Base-by-base conservation (phyloP, 306 rosid species). In the Gastrolobium bilobum region DNA sequence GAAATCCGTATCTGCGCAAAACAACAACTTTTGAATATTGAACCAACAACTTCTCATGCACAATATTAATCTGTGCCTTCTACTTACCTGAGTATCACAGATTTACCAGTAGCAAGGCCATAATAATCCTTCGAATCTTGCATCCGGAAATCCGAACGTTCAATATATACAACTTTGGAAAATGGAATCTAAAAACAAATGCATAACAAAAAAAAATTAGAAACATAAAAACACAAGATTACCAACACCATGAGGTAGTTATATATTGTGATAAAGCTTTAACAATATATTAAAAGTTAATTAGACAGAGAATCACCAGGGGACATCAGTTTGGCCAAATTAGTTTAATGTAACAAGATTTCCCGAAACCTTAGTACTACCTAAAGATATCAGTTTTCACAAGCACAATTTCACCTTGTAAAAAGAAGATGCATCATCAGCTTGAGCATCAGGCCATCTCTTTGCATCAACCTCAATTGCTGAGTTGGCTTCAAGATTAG, bases 51-150 rank as follows among this genome's bases (percentile, higher is more conserved):
- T 75, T 44, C 84, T 9, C 5, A 34, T 66, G 34, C 26, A 68
- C 58, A 15, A 56, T 20, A 68, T 46, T 65, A 81, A 70, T 61
- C 69, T 57, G 68, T 7, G 57, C 65, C 30, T 64, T 30, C 7
- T 51, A 79, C 78, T 68, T 70, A 91, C 98, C 97, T 96, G 83
- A 96, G 95, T 31, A 93, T 87, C 78, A 84, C 99, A 68, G 97
- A 93, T 87, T 96, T 96, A 42, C 98, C 98, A 50, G 94, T 98
- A 65, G 99, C 99, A 85, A 96, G 98, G 71, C 99, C 99, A 71
- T 89, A 93, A 77, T 91, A 96, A 71, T 93, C 99, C 80, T 93
- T 96, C 7, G 99, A 93, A 83, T 96, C 99, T 83, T 96, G 73
- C 89, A 90, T 77, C 76, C 96, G 98, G 80, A 96, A 93, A 74